These are phyloP conservation scores for Zalaria sp. DNA, from an alignment of 2,329 filamentous ascomycete genomes.

Conservation along the genomic window DNA sequence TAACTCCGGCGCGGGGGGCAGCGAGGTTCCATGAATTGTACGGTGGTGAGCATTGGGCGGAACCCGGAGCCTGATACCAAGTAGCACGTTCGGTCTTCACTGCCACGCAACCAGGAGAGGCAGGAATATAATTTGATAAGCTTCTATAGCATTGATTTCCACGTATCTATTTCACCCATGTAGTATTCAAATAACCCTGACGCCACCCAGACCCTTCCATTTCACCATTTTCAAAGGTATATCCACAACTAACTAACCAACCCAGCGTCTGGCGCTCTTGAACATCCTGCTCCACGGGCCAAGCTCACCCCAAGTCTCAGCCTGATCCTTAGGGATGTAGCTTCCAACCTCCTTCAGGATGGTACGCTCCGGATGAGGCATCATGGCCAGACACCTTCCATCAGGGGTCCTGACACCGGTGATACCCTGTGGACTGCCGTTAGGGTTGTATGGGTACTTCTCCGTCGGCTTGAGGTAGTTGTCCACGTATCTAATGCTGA, in stretches of 20 bases:
- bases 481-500: constrained; percentile 73
- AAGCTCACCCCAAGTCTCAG: constrained; percentile 60
- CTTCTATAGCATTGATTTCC: too few relatives aligned
- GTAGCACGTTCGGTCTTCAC: too few relatives aligned
- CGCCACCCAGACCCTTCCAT: too few relatives aligned
- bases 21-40: too few relatives aligned
- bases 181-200: too few relatives aligned
- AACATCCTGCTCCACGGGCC: constrained; percentile 81
- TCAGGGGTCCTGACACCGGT: constrained; percentile 65
- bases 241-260: constrained; percentile 33
- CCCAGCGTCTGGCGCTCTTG: constrained; percentile 77
- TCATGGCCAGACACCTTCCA: constrained; percentile 72
- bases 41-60: too few relatives aligned
- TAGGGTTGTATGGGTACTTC: constrained; percentile 78
- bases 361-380: constrained; percentile 90
- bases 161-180: too few relatives aligned
- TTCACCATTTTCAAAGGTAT: too few relatives aligned
- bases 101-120: too few relatives aligned
- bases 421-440: constrained; percentile 70
- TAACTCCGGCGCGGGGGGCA: too few relatives aligned
- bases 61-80: too few relatives aligned
- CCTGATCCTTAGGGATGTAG: constrained; percentile 51
- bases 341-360: constrained; percentile 66
- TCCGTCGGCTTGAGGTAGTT: constrained; percentile 65
- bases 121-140: too few relatives aligned